These are phyloP conservation scores for Amyloporia xantha DNA, from an alignment of 768 basidiomycete species.

Conservation along the genomic window DNA sequence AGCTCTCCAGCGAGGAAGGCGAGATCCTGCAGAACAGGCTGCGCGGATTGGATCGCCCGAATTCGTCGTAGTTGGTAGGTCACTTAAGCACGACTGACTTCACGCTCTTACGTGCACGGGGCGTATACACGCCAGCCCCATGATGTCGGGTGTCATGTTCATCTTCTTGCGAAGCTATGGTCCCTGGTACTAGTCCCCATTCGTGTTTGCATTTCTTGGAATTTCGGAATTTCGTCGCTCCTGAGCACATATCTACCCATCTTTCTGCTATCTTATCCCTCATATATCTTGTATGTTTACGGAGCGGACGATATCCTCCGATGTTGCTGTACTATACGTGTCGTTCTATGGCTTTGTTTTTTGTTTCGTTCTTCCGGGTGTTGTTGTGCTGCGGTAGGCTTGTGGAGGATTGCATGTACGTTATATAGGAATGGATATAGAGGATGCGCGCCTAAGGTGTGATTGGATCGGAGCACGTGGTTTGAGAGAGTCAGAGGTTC, in stretches of 20 bases:
- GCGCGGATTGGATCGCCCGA: background rate
- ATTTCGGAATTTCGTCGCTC: too few relatives aligned
- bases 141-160: background rate
- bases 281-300: background rate
- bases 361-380: background rate
- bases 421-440: too few relatives aligned
- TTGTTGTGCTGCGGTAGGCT: background rate
- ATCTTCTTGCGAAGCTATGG: too few relatives aligned
- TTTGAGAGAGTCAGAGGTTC: conserved; percentile 4
- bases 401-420: too few relatives aligned
- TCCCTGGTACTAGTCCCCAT: too few relatives aligned
- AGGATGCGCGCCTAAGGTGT: too few relatives aligned
- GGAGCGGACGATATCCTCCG: background rate
- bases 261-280: background rate
- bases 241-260: too few relatives aligned
- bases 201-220: too few relatives aligned
- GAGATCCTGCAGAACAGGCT: conserved; percentile 9
- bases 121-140: background rate
- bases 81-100: too few relatives aligned
- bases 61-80: too few relatives aligned
- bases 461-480: too few relatives aligned
- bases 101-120: background rate
- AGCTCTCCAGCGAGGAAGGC: conserved; percentile 5
- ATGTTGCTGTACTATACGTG: background rate
- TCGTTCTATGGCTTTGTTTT: background rate